These are phyloP conservation scores for Populus hybrid DNA, from an alignment of 441 rosid species.

Conservation along the genomic window DNA sequence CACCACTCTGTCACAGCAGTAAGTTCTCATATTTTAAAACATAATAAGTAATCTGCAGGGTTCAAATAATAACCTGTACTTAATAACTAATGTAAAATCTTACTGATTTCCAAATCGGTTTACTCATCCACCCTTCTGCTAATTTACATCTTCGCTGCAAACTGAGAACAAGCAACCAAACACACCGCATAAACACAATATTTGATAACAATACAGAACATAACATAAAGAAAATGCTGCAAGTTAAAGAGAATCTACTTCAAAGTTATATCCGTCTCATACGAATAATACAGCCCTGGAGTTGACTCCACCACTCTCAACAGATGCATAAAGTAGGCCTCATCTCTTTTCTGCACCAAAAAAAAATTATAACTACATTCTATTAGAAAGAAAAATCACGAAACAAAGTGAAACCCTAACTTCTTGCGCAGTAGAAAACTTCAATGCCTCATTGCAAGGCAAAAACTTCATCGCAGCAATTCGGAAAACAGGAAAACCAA, in stretches of 20 bases:
- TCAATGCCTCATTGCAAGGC: conserved; percentile 70
- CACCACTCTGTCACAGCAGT: neutral
- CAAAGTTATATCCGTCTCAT: conserved; percentile 81
- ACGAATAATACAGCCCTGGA: conserved; percentile 94
- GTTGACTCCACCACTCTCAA: conserved; percentile 71
- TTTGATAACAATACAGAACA: neutral
- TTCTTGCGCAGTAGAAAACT: conserved; percentile 68
- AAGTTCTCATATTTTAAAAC: neutral
- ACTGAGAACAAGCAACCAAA: conserved; percentile 40
- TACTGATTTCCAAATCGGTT: conserved; percentile 97
- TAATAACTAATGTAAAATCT: conserved; percentile 16
- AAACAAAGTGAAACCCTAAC: conserved; percentile 36
- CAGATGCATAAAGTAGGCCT: conserved; percentile 71
- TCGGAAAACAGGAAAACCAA: conserved; percentile 68
- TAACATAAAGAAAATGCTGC: neutral
- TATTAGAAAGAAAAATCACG: neutral
- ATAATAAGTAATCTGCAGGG: neutral
- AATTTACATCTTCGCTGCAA: conserved; percentile 86
- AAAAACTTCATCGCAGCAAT: conserved; percentile 72
- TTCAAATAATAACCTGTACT: neutral
- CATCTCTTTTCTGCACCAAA: conserved; percentile 70
- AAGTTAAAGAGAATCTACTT: conserved; percentile 49
- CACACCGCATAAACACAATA: conserved; percentile 16
- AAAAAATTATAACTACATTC: conserved; percentile 11
- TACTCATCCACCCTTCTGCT: conserved; percentile 78